phyloP scores from a whole-genome alignment of 768 basidiomycete species.

The Cystofilobasidium macerans region DNA sequence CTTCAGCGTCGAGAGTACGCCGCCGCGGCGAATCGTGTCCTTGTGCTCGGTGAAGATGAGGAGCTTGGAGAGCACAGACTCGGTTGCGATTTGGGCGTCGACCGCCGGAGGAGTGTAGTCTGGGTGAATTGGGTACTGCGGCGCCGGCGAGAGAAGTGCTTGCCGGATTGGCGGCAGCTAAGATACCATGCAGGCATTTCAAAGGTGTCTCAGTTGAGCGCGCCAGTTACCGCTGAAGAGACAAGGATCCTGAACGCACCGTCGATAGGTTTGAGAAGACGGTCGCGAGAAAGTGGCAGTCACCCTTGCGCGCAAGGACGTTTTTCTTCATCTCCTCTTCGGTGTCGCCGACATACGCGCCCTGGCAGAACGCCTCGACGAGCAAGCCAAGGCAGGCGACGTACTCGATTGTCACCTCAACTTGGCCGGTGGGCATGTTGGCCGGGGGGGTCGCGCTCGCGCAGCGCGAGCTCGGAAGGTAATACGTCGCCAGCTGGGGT shows the following conservation, averaged over 20 bases:
- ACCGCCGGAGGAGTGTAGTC: constrained; percentile 14
- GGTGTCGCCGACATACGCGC: constrained; percentile 41
- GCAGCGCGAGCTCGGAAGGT: constrained; percentile 65
- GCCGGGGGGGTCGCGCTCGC: constrained; percentile 62
- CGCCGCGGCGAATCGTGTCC: constrained; percentile 73
- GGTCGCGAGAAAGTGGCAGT: constrained; percentile 80
- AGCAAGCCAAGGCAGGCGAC: constrained; percentile 59
- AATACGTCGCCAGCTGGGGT: constrained; percentile 49
- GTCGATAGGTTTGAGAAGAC: constrained; percentile 85
- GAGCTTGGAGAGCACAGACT: constrained; percentile 74
- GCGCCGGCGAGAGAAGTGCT: constrained; percentile 58
- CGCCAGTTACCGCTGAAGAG: not conserved
- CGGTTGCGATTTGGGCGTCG: constrained; percentile 41
- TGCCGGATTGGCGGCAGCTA: constrained; percentile 66
- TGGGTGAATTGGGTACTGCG: constrained; percentile 31
- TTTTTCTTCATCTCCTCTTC: constrained; percentile 44
- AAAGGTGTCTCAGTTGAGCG: not conserved
- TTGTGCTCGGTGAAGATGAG: constrained; percentile 80
- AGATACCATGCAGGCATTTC: not conserved
- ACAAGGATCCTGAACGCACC: constrained; percentile 43
- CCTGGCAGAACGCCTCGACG: constrained; percentile 78
- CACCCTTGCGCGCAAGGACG: constrained; percentile 48
- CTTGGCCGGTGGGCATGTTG: constrained; percentile 34
- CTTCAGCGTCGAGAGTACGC: constrained; percentile 81
- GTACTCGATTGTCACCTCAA: constrained; percentile 41